Base-by-base conservation (phyloP, 208 protist species). In the Angomonas deanei region DNA sequence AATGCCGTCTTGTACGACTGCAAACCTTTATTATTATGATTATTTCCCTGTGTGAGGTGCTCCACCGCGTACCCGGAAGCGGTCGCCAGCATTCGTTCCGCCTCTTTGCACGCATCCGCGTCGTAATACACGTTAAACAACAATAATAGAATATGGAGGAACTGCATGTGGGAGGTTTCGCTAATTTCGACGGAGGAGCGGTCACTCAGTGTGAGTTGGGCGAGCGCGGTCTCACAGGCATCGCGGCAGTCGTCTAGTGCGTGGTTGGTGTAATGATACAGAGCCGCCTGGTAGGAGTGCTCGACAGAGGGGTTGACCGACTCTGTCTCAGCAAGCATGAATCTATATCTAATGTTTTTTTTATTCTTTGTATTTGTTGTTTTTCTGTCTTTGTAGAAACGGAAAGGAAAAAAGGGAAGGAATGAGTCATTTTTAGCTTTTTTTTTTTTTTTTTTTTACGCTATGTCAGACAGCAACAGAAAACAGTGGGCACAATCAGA, bases 51-150 rank as follows among this genome's bases (percentile, higher is more conserved):
- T 1, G 38, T 38, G 11, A 86, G 57, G 42, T 76, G 74, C 49
- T 91, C 81, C 34, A 66, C 48, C 50, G 80, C 70, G 55, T 84
- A 91, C 3, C 81, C 73, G 10, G 68, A 57, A 32, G 78, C 85
- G 26, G 79, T 86, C 17, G 73, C 70, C 19, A 79, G 72, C 0
- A 88, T 67, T 1, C 81, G 74, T 42, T 91, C 84, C 53, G 81
- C 78, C 72, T 85, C 81, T 1, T 39, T 28, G 53, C 70, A 84
- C 26, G 69, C 70, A 10, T 59, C 57, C 15, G 68, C 72, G 1
- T 73, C 79, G 36, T 55, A 75, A 67, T 86, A 80, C 10, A 84
- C 55, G 53, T 52, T 68, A 6, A 72, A 71, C 21, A 91, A 68
- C 3, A 91, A 71, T 6, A 91, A 50, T 4, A 91, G 71, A 0